These are phyloP conservation scores for Viola pubescens DNA, from an alignment of 441 rosid genomes.

Conservation along the genomic window DNA sequence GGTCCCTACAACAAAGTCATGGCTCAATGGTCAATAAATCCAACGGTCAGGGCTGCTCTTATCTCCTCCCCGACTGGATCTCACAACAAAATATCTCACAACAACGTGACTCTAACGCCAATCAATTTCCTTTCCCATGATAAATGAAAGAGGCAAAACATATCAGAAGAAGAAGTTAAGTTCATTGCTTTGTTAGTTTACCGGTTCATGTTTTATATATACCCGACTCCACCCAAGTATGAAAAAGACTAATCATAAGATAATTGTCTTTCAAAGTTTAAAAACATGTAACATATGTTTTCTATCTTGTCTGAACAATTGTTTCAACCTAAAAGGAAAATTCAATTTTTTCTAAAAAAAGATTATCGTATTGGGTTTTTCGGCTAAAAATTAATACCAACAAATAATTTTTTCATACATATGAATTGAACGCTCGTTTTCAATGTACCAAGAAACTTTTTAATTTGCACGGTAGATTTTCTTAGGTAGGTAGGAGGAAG, in stretches of 20 bases:
- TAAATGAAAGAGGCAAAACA: background rate
- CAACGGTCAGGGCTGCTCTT: conserved; percentile 16
- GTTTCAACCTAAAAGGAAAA: too few species aligned
- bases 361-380: too few species aligned
- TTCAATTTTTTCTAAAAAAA: too few species aligned
- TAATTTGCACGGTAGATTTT: background rate
- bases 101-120: background rate
- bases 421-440: too few species aligned
- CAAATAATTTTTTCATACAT: too few species aligned
- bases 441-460: too few species aligned
- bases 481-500: background rate
- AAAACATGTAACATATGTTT: too few species aligned
- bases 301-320: too few species aligned
- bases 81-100: conserved; percentile 1
- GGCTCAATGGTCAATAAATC: conserved; percentile 10
- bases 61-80: background rate
- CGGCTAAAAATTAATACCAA: too few species aligned
- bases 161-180: too few species aligned
- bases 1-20: background rate
- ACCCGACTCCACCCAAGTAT: too few species aligned
- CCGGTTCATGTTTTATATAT: too few species aligned
- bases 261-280: background rate
- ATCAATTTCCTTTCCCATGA: background rate
- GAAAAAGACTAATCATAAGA: background rate
- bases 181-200: background rate